Percentiles rank a stretch among this genome's conserved stretches.
These are phyloP conservation scores for Russula brevipes DNA, from an alignment of 768 basidiomycete genomes.

Conservation along the genomic window DNA sequence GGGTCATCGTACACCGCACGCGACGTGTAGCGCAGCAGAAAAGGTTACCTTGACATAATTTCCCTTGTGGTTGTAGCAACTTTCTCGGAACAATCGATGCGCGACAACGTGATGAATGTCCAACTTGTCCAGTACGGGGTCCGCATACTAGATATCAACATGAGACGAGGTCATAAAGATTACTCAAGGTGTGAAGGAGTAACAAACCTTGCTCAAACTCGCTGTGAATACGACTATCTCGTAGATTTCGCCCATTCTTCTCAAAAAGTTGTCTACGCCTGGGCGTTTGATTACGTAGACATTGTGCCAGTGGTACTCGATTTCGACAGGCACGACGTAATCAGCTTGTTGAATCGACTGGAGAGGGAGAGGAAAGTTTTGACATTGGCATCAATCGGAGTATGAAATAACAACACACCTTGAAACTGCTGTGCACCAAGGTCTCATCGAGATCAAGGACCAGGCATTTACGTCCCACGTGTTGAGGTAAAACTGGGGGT, in stretches of 20 bases:
- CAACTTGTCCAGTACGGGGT: constrained; percentile 96
- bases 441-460: constrained; percentile 98
- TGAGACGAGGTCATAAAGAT: constrained; percentile 10
- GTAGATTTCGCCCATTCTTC: constrained; percentile 98
- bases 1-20: neutral
- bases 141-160: constrained; percentile 72
- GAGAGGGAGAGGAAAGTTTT: constrained; percentile 12
- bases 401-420: constrained; percentile 47
- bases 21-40: neutral
- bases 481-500: constrained; percentile 73
- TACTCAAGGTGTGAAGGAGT: constrained; percentile 25
- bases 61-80: constrained; percentile 97
- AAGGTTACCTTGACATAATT: constrained; percentile 91
- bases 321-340: constrained; percentile 98
- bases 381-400: constrained; percentile 3
- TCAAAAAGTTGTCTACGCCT: constrained; percentile 94
- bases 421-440: constrained; percentile 95
- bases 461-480: constrained; percentile 88
- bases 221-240: constrained; percentile 98
- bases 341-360: constrained; percentile 93
- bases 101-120: constrained; percentile 89
- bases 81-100: constrained; percentile 94
- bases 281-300: constrained; percentile 99
- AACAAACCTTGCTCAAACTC: constrained; percentile 85
- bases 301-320: constrained; percentile 97